Conservation (phyloP, 305 asterid species). For the Solanum aculeatissimum region DNA sequence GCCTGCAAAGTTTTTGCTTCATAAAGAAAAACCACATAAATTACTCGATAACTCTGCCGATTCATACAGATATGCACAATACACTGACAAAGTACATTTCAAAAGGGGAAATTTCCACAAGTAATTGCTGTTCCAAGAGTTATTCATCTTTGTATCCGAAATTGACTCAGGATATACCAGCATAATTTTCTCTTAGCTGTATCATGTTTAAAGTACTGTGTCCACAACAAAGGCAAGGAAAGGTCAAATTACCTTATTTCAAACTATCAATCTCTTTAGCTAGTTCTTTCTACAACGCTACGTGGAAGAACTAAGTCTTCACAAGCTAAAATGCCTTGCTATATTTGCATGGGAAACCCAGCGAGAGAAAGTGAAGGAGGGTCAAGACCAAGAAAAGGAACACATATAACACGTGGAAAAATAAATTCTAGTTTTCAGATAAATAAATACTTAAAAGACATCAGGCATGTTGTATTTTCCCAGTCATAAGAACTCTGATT, state of each 20-base stretch:
- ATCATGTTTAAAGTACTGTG: background rate
- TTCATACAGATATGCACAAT: background rate
- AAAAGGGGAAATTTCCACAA: background rate
- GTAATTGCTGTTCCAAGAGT: background rate
- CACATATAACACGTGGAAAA: background rate
- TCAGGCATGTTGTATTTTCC: background rate
- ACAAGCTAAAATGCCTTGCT: background rate
- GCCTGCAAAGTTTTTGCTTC: background rate
- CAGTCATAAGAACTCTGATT: background rate
- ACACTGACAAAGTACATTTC: background rate
- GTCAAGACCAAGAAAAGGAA: background rate
- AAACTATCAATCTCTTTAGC: background rate
- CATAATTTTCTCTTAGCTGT: background rate
- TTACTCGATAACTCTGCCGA: background rate
- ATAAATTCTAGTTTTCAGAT: background rate
- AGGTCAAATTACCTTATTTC: background rate
- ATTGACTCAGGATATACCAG: background rate
- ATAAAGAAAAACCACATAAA: background rate
- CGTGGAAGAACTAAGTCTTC: background rate
- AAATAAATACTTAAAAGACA: background rate
- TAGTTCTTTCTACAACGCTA: background rate
- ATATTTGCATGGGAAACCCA: background rate
- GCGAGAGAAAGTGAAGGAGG: background rate
- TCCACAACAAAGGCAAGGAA: background rate
- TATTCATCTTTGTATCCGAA: background rate